Conservation (phyloP, 2,329 filamentous ascomycete species). For the Lachnellula willkommii region DNA sequence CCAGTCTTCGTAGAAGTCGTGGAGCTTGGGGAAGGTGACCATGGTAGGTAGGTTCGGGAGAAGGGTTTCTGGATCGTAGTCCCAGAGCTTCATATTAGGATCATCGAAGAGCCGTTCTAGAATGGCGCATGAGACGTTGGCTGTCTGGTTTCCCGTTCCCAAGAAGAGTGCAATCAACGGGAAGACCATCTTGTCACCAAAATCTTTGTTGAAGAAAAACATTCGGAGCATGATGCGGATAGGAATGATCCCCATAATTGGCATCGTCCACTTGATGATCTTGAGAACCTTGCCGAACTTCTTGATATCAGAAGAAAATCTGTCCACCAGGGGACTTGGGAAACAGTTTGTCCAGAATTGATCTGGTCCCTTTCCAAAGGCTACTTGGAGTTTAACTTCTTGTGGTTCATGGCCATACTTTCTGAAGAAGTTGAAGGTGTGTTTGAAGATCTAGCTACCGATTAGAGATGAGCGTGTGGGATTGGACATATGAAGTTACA, state of each 20-base stretch:
- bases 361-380: constrained; percentile 54
- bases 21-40: constrained; percentile 60
- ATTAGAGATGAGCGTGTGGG: neutral
- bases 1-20: constrained; percentile 57
- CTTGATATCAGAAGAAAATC: constrained; percentile 51
- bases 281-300: constrained; percentile 52
- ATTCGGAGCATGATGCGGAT: constrained; percentile 61
- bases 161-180: constrained; percentile 70
- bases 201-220: constrained; percentile 64
- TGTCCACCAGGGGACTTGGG: constrained; percentile 51
- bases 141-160: constrained; percentile 67
- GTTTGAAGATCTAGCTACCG: constrained; percentile 53
- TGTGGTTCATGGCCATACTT: constrained; percentile 51
- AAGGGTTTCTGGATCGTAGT: constrained; percentile 50
- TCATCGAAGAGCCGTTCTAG: constrained; percentile 56
- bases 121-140: constrained; percentile 64
- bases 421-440: constrained; percentile 61
- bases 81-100: constrained; percentile 55
- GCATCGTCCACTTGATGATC: constrained; percentile 54
- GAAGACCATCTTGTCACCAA: constrained; percentile 64
- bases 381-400: constrained; percentile 56
- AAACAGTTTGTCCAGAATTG: constrained; percentile 64
- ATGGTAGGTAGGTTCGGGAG: constrained; percentile 57
- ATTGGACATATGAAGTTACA: constrained; percentile 35
- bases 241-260: constrained; percentile 54